Conservation (phyloP, 2,329 filamentous ascomycete genomes). For the Amesomyces nigricolor region DNA sequence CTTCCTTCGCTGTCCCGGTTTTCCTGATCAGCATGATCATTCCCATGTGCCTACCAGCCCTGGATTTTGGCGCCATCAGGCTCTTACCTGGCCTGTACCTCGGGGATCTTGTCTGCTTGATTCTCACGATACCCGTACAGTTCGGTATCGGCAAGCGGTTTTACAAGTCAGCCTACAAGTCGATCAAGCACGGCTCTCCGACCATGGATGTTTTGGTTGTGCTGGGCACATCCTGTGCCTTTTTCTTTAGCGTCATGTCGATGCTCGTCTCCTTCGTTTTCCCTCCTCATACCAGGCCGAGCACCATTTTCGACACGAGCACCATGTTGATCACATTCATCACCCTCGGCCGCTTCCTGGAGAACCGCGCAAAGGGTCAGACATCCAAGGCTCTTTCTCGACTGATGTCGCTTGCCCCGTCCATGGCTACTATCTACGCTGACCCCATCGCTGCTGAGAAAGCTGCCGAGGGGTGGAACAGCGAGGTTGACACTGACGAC, state of each 20-base stretch:
- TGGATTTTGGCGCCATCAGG: constrained; percentile 70
- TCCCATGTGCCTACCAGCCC: constrained; percentile 70
- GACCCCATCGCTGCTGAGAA: constrained; percentile 94
- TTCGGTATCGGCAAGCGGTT: constrained; percentile 95
- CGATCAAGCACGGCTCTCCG: constrained; percentile 79
- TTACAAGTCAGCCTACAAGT: constrained; percentile 90
- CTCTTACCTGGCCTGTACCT: constrained; percentile 74
- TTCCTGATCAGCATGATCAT: constrained; percentile 90
- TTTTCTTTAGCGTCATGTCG: constrained; percentile 86
- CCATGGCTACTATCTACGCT: constrained; percentile 93
- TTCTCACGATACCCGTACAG: constrained; percentile 85
- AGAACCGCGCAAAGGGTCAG: constrained; percentile 92
- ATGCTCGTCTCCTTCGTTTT: constrained; percentile 77
- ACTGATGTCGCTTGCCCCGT: constrained; percentile 92
- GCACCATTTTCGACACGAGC: constrained; percentile 93
- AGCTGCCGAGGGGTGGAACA: constrained; percentile 72
- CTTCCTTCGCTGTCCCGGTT: constrained; percentile 81
- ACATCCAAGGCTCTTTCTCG: constrained; percentile 89
- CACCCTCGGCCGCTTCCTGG: constrained; percentile 81
- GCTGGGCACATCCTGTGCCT: constrained; percentile 87
- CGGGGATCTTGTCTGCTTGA: constrained; percentile 77
- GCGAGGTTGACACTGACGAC: constrained; percentile 36
- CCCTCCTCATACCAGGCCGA: constrained; percentile 72
- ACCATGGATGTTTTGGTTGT: constrained; percentile 98
- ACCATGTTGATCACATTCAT: constrained; percentile 98